Percentiles rank a stretch among this genome's conserved stretches.
phyloP scores from a whole-genome alignment of 257 asterid genomes.

The Solanum infundibuliforme region DNA sequence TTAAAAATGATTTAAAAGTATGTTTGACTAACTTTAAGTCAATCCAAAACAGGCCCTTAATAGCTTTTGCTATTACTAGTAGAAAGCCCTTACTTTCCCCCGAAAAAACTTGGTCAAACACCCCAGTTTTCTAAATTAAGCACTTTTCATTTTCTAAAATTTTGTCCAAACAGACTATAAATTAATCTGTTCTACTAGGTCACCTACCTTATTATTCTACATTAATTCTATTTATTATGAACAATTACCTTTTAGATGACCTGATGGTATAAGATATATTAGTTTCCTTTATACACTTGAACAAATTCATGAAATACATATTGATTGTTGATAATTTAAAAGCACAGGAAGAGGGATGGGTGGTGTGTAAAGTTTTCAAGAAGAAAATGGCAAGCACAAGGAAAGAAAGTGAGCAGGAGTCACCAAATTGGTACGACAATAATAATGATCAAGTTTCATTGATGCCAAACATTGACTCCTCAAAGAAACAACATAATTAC shows the following conservation, averaged over 20 bases:
- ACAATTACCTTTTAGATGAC: background rate
- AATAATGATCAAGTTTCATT: conserved; percentile 53
- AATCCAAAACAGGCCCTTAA: background rate
- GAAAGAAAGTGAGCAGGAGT: conserved; percentile 48
- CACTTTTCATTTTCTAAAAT: rapidly evolving
- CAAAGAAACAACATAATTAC: conserved; percentile 31
- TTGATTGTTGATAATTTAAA: background rate
- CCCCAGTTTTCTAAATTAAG: background rate
- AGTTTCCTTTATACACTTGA: background rate
- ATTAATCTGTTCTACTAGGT: background rate
- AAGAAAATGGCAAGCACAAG: conserved; percentile 42
- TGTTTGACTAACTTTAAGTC: rapidly evolving
- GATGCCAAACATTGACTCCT: conserved; percentile 59
- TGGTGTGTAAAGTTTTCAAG: conserved; percentile 83
- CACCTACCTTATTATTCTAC: background rate
- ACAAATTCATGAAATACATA: background rate
- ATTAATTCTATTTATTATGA: background rate
- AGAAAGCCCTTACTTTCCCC: background rate
- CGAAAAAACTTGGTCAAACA: background rate
- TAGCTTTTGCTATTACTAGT: background rate
- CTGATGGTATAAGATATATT: background rate
- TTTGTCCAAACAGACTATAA: background rate
- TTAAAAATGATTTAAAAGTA: too few species aligned
- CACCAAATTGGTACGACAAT: conserved; percentile 63
- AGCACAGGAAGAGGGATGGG: conserved; percentile 99